Evolutionary conservation across 2,329 filamentous ascomycete genomes (phyloP).

Genomic region (Aspergillus fischeri): DNA sequence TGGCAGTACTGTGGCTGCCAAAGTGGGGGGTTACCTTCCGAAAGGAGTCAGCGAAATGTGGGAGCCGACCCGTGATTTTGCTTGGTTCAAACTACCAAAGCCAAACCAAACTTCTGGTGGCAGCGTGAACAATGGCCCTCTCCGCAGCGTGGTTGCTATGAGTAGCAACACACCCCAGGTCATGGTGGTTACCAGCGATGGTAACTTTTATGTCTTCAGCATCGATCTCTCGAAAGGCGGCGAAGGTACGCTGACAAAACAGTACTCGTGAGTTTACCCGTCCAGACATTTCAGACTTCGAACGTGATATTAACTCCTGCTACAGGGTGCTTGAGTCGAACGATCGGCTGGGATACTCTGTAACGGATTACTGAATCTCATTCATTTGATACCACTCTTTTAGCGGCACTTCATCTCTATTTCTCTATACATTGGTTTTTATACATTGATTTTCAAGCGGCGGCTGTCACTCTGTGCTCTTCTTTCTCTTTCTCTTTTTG

Average conservation of each 20-base stretch:
- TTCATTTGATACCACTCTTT: slow-evolving; percentile 8
- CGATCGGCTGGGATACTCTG: slow-evolving; percentile 36
- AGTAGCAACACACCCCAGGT: slow-evolving; percentile 91
- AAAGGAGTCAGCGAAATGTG: slow-evolving; percentile 95
- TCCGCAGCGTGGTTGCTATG: slow-evolving; percentile 94
- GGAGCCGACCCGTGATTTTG: slow-evolving; percentile 93
- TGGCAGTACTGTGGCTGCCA: slow-evolving; percentile 80
- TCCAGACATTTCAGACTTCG: neutral
- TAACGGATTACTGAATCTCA: slow-evolving; percentile 31
- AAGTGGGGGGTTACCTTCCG: slow-evolving; percentile 86
- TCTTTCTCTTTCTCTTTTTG: neutral
- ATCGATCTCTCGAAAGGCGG: slow-evolving; percentile 93
- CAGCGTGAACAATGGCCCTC: slow-evolving; percentile 48
- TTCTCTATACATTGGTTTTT: neutral
- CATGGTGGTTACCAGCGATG: slow-evolving; percentile 97
- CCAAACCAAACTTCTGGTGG: slow-evolving; percentile 35
- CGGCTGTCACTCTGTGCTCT: neutral
- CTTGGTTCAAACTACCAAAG: slow-evolving; percentile 89
- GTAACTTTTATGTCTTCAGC: slow-evolving; percentile 89
- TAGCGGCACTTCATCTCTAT: neutral
- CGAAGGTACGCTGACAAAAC: slow-evolving; percentile 84
- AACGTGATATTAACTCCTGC: neutral
- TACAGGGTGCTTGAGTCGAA: slow-evolving; percentile 43
- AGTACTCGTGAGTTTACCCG: slow-evolving; percentile 73
- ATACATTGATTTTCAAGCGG: neutral